These are phyloP conservation scores for Ustilago cynodontis DNA, from an alignment of 1,284 basidiomycete genomes.

Conservation along the genomic window DNA sequence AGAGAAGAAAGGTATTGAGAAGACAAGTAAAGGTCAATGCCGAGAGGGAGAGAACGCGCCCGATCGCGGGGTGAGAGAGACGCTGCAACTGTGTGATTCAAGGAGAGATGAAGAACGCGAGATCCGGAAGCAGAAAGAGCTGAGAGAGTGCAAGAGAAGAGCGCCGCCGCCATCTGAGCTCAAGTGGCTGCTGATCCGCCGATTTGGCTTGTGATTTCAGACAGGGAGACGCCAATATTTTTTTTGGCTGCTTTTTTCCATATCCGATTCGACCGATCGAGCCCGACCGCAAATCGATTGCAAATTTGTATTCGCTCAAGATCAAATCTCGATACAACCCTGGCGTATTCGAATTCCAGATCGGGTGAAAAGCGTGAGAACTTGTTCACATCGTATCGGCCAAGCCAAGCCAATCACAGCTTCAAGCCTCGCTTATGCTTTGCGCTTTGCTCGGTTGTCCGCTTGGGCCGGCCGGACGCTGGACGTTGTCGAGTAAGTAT, in stretches of 20 bases:
- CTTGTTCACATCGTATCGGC: not conserved
- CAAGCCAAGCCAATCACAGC: not conserved
- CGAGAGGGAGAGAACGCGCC: conserved; percentile 9
- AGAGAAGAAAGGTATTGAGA: not conserved
- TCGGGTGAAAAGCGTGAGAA: conserved; percentile 9
- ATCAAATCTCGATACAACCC: conserved; percentile 6
- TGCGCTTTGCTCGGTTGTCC: not conserved
- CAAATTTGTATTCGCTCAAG: not conserved
- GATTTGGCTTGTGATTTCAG: conserved; percentile 17
- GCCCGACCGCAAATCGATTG: conserved; percentile 2
- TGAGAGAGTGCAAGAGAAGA: not conserved
- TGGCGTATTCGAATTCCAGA: not conserved
- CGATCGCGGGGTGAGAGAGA: conserved; percentile 30
- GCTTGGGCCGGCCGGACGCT: not conserved
- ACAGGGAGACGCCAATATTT: not conserved
- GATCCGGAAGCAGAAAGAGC: conserved; percentile 16
- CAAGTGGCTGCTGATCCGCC: conserved; percentile 18
- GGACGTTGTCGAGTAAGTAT: not conserved
- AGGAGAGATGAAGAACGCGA: conserved; percentile 7
- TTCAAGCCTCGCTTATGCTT: no score
- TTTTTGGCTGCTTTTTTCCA: not conserved
- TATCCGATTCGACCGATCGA: conserved; percentile 28
- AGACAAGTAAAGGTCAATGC: not conserved
- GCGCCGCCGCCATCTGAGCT: conserved; percentile 5
- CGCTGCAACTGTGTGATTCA: not conserved